Base-by-base conservation (phyloP, 805 yeast genomes). In the Candida ipomoeae region DNA sequence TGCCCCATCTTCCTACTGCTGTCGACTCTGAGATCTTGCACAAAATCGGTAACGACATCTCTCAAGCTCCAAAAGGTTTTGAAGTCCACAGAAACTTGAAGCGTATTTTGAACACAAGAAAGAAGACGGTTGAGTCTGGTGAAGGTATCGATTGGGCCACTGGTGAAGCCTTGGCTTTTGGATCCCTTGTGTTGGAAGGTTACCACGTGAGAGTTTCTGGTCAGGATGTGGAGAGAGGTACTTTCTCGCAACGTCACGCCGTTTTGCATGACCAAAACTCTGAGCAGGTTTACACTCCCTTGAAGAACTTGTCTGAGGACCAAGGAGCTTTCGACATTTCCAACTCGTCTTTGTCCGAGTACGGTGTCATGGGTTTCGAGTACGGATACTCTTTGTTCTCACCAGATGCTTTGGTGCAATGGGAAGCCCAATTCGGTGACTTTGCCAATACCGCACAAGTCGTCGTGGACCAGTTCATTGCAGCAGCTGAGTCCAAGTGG, bases 351-450 rank as follows among this genome's bases (percentile, higher is more conserved):
- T 80, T 94, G 64, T 91, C 97, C 40, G 99, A 94, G 78, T 94
- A 91, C 71, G 99, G 99, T 82, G 97, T 89, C 51, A 86, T 94
- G 92, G 98, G 99, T 62, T 94, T 89, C 70, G 99, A 94, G 77
- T 94, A 94, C 69, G 99, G 99, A 76, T 94, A 94, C 79, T 92
- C 98, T 6, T 80, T 94, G 73, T 89, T 97, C 54, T 88, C 96
- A 46, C 99, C 99, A 60, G 97, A 94, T 67, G 94, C 97, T 49
- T 82, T 89, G 52, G 97, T 92, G 47, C 85, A 87, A 78, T 94
- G 99, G 99, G 99, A 94, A 77, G 99, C 98, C 51, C 99, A 94
- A 79, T 94, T 94, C 63, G 99, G 99, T 82, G 99, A 94, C 77
- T 94, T 94, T 65, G 99, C 99, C 65, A 94, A 94, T 81, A 94